phyloP scores from a whole-genome alignment of 225 moss, liverwort and hornwort species.

The Asterella californica region DNA sequence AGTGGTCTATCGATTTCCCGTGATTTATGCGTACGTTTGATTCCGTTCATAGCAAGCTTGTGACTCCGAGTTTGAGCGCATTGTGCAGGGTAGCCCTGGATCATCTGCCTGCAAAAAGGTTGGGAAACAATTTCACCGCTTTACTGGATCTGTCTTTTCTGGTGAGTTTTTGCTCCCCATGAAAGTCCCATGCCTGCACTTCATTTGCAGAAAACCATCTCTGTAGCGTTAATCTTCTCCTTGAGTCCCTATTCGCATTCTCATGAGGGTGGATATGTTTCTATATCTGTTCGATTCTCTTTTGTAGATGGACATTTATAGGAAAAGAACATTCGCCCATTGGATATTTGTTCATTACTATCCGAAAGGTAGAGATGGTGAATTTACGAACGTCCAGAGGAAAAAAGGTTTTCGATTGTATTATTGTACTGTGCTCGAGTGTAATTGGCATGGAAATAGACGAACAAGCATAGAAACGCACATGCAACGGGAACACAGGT shows the following conservation, averaged over 20 bases:
- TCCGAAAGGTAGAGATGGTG: too few relatives aligned
- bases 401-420: too few relatives aligned
- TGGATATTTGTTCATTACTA: too few relatives aligned
- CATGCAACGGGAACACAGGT: too few relatives aligned
- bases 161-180: constrained; percentile 34
- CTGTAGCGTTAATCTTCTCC: not conserved
- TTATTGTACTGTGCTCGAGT: too few relatives aligned
- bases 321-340: too few relatives aligned
- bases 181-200: not conserved
- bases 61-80: not conserved
- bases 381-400: too few relatives aligned
- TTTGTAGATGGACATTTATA: too few relatives aligned
- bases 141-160: constrained; percentile 91
- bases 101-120: constrained; percentile 64
- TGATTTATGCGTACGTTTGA: not conserved
- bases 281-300: too few relatives aligned
- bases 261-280: too few relatives aligned
- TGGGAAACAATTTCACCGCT: constrained; percentile 82
- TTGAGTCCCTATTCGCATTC: not conserved
- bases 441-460: too few relatives aligned
- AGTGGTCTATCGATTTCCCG: not conserved
- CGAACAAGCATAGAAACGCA: too few relatives aligned
- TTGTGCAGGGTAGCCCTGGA: constrained; percentile 65
- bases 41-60: not conserved
- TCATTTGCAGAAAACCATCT: not conserved